These are phyloP conservation scores for Fusarium lateritium DNA, from an alignment of 2,329 filamentous ascomycete genomes.

Conservation along the genomic window DNA sequence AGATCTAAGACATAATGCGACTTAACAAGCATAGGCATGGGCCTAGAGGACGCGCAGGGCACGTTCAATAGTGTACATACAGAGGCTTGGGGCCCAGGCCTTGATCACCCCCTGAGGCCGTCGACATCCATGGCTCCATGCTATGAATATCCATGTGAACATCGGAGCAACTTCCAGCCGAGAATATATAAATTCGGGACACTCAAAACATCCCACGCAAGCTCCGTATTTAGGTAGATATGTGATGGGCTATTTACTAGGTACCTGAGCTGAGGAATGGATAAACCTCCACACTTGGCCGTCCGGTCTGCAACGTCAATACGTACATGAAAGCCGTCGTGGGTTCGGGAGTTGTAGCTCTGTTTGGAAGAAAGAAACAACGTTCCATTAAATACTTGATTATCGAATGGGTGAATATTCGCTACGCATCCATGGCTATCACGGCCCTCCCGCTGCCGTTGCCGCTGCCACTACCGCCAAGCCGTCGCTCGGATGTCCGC, in stretches of 20 bases:
- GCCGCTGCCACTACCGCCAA: constrained; percentile 25
- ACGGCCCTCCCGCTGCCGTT: constrained; percentile 17
- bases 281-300: constrained; percentile 30
- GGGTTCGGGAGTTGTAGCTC: not conserved
- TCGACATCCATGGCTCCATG: not conserved
- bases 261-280: constrained; percentile 41
- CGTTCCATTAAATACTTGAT: constrained; percentile 12
- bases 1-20: not conserved
- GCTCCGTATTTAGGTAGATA: constrained; percentile 8
- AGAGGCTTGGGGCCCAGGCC: constrained; percentile 22
- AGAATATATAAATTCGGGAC: constrained; percentile 9
- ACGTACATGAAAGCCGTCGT: constrained; percentile 4
- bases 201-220: not conserved
- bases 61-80: constrained; percentile 19
- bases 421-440: constrained; percentile 5
- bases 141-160: not conserved
- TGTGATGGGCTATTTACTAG: constrained; percentile 5
- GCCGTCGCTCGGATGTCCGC: constrained; percentile 5
- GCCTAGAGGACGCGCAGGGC: too few relatives aligned
- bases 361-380: constrained; percentile 7
- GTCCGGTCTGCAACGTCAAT: constrained; percentile 12
- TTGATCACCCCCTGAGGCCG: constrained; percentile 7
- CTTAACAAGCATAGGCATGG: too few relatives aligned
- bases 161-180: constrained; percentile 26
- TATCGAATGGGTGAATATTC: constrained; percentile 1